Evolutionary conservation across 306 rosid species (phyloP).

Genomic region (Astragalus membranaceus): DNA sequence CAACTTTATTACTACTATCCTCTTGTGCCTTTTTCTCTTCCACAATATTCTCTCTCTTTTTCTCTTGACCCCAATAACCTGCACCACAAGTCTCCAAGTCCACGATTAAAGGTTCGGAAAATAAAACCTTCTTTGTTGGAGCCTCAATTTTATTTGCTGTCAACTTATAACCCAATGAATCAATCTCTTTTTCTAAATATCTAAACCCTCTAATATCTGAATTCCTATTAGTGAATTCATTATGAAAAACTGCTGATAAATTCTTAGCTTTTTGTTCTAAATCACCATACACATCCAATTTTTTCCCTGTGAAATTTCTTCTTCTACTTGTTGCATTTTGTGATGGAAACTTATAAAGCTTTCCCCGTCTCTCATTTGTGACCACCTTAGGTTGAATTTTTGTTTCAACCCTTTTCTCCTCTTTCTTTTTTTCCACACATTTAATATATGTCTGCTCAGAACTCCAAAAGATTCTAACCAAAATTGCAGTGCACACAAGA

Average conservation of each 20-base stretch:
- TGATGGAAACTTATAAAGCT: conserved; percentile 22
- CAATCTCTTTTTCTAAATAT: conserved; percentile 4
- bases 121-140: conserved; percentile 7
- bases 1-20: conserved; percentile 23
- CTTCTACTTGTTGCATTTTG: conserved; percentile 45
- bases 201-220: background rate
- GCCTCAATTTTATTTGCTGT: background rate
- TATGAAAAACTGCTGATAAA: conserved; percentile 12
- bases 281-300: conserved; percentile 30
- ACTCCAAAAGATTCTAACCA: conserved; percentile 61
- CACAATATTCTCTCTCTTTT: conserved; percentile 10
- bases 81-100: conserved; percentile 8
- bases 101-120: conserved; percentile 22
- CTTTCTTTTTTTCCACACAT: background rate
- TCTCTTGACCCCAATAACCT: background rate
- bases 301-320: conserved; percentile 38
- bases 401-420: conserved; percentile 8
- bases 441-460: conserved; percentile 41
- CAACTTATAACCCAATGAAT: conserved; percentile 3
- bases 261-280: conserved; percentile 19
- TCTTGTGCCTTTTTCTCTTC: conserved; percentile 29
- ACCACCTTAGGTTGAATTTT: background rate
- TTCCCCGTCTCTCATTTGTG: background rate
- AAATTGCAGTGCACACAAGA: conserved; percentile 37
- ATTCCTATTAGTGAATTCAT: conserved; percentile 1